These are phyloP conservation scores for Jacaranda copaia DNA, from an alignment of 257 asterid species.

Conservation along the genomic window DNA sequence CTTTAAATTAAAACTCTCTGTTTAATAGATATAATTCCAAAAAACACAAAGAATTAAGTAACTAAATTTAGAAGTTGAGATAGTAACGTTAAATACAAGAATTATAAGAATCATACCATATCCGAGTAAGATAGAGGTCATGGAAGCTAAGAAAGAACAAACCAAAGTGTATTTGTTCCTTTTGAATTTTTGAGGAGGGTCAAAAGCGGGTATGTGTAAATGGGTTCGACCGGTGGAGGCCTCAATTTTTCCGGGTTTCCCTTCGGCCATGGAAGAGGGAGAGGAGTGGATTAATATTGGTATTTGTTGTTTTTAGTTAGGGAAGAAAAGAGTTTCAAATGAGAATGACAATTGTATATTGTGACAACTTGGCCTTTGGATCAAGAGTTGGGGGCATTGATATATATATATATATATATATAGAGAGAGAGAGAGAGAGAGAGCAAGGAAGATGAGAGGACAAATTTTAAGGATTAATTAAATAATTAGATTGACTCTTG, in stretches of 20 bases:
- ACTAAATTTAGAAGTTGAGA: no score
- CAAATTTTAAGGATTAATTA: no score
- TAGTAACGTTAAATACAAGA: neutral
- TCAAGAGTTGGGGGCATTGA: neutral
- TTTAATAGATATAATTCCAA: no score
- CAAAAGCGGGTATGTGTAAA: slow-evolving; percentile 45
- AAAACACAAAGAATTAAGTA: no score
- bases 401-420: no score
- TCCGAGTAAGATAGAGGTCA: slow-evolving; percentile 58
- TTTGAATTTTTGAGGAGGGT: slow-evolving; percentile 49
- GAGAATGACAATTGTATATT: neutral
- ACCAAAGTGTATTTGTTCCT: slow-evolving; percentile 53
- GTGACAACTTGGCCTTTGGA: no score
- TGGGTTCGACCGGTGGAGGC: slow-evolving; percentile 8
- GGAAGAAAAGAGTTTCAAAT: slow-evolving; percentile 9
- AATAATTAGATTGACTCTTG: no score
- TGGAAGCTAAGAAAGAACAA: slow-evolving; percentile 53
- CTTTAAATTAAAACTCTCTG: no score
- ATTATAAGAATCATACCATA: slow-evolving; percentile 44
- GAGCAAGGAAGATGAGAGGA: neutral
- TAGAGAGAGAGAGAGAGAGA: neutral
- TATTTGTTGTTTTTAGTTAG: neutral
- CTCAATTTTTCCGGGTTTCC: neutral
- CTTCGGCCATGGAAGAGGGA: slow-evolving; percentile 26
- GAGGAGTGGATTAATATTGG: neutral